phyloP scores from a whole-genome alignment of 495 filamentous ascomycete genomes.

The Hypoxylon fuscum region DNA sequence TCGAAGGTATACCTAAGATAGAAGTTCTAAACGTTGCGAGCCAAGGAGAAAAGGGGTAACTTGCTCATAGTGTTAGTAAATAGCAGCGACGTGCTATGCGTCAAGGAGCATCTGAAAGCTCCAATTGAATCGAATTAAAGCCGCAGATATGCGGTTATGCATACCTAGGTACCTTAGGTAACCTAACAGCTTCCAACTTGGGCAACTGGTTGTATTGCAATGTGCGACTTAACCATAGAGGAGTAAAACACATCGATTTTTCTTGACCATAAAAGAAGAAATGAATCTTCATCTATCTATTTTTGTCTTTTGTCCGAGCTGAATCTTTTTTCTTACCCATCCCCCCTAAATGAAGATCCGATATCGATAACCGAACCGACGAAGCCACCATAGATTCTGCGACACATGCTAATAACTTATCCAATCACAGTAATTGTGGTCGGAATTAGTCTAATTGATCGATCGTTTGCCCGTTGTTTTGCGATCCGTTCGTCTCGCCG shows the following conservation, averaged over 20 bases:
- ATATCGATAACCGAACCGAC: conserved; percentile 1
- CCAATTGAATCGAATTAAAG: neutral
- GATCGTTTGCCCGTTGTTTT: conserved; percentile 41
- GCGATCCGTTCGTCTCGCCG: conserved; percentile 27
- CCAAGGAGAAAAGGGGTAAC: no score
- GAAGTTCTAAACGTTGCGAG: no score
- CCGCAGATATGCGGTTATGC: conserved; percentile 24
- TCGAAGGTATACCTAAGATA: no score
- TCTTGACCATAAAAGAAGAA: conserved; percentile 17
- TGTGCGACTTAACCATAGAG: neutral
- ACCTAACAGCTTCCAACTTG: conserved; percentile 9
- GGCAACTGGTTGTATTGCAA: conserved; percentile 11
- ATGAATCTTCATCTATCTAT: conserved; percentile 24
- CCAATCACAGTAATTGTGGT: neutral
- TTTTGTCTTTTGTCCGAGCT: conserved; percentile 22
- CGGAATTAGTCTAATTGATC: conserved; percentile 51
- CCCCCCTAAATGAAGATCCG: neutral
- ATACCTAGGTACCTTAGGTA: neutral
- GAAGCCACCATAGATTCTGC: neutral
- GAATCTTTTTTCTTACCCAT: conserved; percentile 9
- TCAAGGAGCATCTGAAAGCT: neutral
- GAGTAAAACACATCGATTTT: neutral
- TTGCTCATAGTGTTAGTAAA: no score
- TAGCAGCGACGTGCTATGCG: no score
- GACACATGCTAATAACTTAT: conserved; percentile 3